A percentile compares a stretch with the other conserved stretches of the same genome.
Evolutionary conservation across 2,329 filamentous ascomycete genomes (phyloP).

Genomic region (Scolecobasidium constrictum): DNA sequence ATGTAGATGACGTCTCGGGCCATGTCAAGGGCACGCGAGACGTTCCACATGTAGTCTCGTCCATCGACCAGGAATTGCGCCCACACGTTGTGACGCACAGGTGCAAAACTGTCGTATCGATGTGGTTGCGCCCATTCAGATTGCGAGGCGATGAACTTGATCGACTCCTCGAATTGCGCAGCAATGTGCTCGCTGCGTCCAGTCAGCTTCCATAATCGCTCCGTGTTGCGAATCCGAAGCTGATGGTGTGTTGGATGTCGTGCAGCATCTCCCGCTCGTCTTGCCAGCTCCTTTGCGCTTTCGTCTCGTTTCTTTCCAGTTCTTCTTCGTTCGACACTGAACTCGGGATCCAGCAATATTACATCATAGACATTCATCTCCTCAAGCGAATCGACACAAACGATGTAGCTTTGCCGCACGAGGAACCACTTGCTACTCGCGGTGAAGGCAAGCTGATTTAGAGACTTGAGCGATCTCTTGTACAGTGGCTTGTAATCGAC

Average conservation of each 20-base stretch:
- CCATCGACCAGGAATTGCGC: constrained; percentile 96
- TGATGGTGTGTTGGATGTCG: constrained; percentile 66
- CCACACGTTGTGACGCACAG: constrained; percentile 74
- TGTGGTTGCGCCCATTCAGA: constrained; percentile 77
- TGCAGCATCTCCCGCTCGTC: constrained; percentile 51
- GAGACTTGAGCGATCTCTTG: background rate
- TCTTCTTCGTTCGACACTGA: constrained; percentile 58
- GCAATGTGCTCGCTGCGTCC: constrained; percentile 84
- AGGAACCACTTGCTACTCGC: constrained; percentile 96
- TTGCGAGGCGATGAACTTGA: constrained; percentile 70
- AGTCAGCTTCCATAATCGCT: constrained; percentile 82
- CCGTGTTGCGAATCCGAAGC: constrained; percentile 78
- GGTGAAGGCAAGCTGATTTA: too few species aligned
- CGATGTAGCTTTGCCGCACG: constrained; percentile 94
- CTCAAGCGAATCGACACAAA: constrained; percentile 95
- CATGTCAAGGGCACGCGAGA: constrained; percentile 92
- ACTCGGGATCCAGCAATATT: constrained; percentile 87
- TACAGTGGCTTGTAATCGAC: constrained; percentile 63
- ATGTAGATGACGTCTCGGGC: constrained; percentile 97
- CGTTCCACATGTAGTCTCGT: constrained; percentile 98
- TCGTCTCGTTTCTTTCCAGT: constrained; percentile 27
- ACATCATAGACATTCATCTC: constrained; percentile 99
- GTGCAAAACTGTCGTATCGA: constrained; percentile 87
- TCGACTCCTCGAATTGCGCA: constrained; percentile 87
- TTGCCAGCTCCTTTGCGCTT: constrained; percentile 51